Evolutionary conservation across 139 green algal genomes (phyloP).

Genomic region (Chlamydomonas incerta): DNA sequence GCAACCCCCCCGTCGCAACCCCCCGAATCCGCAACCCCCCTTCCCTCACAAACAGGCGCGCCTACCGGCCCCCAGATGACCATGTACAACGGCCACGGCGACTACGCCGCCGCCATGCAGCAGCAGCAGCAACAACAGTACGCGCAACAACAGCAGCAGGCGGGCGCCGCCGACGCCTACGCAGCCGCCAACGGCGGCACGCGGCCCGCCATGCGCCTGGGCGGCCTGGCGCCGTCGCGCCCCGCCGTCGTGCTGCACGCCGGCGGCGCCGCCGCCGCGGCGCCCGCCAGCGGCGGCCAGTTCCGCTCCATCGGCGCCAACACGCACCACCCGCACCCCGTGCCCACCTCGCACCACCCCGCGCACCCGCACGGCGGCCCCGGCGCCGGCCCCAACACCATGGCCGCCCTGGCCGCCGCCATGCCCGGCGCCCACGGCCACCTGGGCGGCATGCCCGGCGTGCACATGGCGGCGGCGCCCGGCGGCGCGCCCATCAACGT

Average conservation of each 20-base stretch:
- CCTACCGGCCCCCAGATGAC: too few species aligned
- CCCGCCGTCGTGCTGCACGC: neutral
- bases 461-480: neutral
- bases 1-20: too few species aligned
- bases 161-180: too few species aligned
- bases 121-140: neutral
- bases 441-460: neutral
- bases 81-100: too few species aligned
- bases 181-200: neutral
- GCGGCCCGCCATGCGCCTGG: neutral
- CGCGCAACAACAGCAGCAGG: neutral
- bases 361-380: neutral
- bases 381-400: neutral
- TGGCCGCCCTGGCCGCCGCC: slow-evolving; percentile 5
- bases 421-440: neutral
- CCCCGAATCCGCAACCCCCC: too few species aligned
- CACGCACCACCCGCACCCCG: slow-evolving; percentile 7
- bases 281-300: slow-evolving; percentile 2
- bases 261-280: slow-evolving; percentile 10
- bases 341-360: neutral
- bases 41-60: too few species aligned
- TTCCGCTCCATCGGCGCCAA: slow-evolving; percentile 42
- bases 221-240: neutral
- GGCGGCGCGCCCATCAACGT: too few species aligned
- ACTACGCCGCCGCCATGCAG: neutral